A percentile compares a stretch with the other conserved stretches of the same genome.
phyloP scores from a whole-genome alignment of 345 rosid genomes.

The Carallia brachiata region DNA sequence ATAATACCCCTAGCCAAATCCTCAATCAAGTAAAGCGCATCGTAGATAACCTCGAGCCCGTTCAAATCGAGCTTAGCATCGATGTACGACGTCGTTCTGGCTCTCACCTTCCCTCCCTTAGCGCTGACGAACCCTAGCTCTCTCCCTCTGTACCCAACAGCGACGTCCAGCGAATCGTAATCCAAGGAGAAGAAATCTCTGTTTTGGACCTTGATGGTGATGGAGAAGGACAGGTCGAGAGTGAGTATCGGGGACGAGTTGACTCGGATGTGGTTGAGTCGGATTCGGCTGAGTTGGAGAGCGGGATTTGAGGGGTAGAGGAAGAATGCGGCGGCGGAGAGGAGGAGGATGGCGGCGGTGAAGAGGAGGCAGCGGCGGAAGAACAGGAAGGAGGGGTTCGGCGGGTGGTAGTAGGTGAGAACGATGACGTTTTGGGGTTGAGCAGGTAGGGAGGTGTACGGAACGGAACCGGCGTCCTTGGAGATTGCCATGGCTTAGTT shows the following conservation, averaged over 20 bases:
- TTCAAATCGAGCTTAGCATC: constrained; percentile 73
- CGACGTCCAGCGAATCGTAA: constrained; percentile 54
- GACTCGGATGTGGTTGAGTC: constrained; percentile 56
- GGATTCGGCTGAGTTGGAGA: constrained; percentile 49
- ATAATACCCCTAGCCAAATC: constrained; percentile 69
- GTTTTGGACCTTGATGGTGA: constrained; percentile 59
- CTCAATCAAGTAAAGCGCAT: constrained; percentile 67
- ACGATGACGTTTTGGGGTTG: constrained; percentile 47
- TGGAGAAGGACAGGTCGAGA: constrained; percentile 67
- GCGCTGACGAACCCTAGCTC: constrained; percentile 67
- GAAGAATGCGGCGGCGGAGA: constrained; percentile 48
- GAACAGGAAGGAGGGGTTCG: constrained; percentile 15
- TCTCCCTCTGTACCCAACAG: constrained; percentile 77
- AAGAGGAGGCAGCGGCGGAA: constrained; percentile 46
- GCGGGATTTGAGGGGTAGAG: constrained; percentile 73
- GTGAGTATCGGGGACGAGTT: constrained; percentile 40
- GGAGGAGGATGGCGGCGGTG: constrained; percentile 45
- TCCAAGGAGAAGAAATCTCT: constrained; percentile 63
- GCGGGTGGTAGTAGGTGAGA: constrained; percentile 39
- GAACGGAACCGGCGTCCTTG: constrained; percentile 10
- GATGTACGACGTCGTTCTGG: constrained; percentile 62
- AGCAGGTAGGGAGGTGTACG: constrained; percentile 45
- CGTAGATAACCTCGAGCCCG: constrained; percentile 65
- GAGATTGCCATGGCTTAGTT: background rate
- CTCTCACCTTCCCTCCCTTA: constrained; percentile 52